A percentile compares a stretch with the other conserved stretches of the same genome.
Evolutionary conservation across 192 early-diverging fungal genomes (phyloP).

Genomic region (Rhizoclosmatium globosum): DNA sequence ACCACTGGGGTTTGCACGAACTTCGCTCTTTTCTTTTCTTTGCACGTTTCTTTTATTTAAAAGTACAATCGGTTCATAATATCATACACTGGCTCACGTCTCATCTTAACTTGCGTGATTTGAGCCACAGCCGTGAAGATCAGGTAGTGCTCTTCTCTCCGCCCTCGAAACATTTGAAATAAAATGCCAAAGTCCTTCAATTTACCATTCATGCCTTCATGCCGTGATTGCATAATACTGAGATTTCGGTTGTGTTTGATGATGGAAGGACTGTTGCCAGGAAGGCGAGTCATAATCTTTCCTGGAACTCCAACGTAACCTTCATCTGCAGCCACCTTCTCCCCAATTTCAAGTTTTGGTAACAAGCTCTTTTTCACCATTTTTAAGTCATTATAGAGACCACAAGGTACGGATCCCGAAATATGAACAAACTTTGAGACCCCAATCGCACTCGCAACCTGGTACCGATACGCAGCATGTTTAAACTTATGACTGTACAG

Average conservation of each 20-base stretch:
- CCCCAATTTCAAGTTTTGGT: not conserved
- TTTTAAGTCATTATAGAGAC: not conserved
- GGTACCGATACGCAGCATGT: not conserved
- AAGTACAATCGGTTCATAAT: no score
- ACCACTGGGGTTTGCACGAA: conserved; percentile 21
- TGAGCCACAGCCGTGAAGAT: not conserved
- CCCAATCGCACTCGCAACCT: not conserved
- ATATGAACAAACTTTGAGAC: not conserved
- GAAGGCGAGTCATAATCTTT: no score
- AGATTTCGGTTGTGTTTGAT: no score
- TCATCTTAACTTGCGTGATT: not conserved
- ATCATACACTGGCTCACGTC: not conserved
- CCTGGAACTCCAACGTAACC: no score
- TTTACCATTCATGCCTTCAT: not conserved
- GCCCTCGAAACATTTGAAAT: not conserved
- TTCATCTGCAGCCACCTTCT: not conserved
- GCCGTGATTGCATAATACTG: not conserved
- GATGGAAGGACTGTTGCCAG: no score
- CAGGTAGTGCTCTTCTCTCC: no score
- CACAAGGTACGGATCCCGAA: not conserved
- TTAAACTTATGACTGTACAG: conserved; percentile 1
- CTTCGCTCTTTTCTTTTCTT: no score
- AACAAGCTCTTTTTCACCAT: not conserved
- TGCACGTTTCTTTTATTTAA: no score
- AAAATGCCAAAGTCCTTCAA: not conserved